These are phyloP conservation scores for Daldinia bambusicola DNA, from an alignment of 495 filamentous ascomycete genomes.

Conservation along the genomic window DNA sequence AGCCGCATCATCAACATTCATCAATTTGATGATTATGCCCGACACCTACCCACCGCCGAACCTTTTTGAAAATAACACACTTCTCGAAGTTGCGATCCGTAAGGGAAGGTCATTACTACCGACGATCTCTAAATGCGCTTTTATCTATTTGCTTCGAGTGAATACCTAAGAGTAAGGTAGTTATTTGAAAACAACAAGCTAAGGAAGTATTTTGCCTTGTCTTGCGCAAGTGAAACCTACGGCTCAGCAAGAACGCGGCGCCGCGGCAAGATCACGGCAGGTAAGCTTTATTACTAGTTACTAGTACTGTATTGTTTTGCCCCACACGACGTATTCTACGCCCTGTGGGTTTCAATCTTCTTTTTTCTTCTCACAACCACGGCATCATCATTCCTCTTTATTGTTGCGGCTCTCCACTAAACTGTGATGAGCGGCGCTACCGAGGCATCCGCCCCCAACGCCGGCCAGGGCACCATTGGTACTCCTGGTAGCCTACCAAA, in stretches of 20 bases:
- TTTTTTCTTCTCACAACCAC: slow-evolving; percentile 1
- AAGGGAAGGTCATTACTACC: neutral
- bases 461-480: slow-evolving; percentile 17
- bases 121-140: neutral
- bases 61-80: neutral
- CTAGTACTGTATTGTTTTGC: neutral
- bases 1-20: slow-evolving; percentile 36
- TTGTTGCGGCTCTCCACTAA: neutral
- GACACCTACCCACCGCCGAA: neutral
- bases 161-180: too few species aligned
- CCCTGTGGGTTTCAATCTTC: neutral
- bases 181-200: too few species aligned
- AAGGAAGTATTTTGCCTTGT: neutral
- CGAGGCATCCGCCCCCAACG: slow-evolving; percentile 8
- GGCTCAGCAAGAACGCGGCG: neutral
- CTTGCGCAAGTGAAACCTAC: neutral
- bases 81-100: neutral
- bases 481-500: slow-evolving; percentile 16
- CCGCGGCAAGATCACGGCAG: neutral
- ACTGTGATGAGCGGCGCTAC: slow-evolving; percentile 21
- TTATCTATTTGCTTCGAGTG: too few species aligned
- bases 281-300: neutral
- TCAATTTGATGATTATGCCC: slow-evolving; percentile 1
- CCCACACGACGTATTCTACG: neutral
- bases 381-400: neutral